Conservation (phyloP, 805 yeast genomes). For the Zygosaccharomyces rouxii region DNA sequence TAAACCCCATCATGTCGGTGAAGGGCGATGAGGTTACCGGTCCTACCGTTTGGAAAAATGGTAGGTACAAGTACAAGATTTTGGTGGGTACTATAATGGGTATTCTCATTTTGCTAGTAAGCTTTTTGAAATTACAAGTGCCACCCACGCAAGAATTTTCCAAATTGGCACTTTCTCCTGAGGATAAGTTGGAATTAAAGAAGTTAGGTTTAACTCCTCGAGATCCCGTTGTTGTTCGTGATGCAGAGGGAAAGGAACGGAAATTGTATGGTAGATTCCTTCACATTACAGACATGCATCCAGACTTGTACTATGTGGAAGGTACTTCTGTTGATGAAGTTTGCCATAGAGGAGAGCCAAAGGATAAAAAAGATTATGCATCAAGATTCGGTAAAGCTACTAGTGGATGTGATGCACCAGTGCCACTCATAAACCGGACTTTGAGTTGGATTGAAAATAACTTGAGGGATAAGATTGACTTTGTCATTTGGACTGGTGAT, state of each 20-base stretch:
- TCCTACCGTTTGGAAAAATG: background rate
- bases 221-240: constrained; percentile 34
- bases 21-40: constrained; percentile 2
- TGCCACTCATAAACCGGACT: constrained; percentile 55
- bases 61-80: background rate
- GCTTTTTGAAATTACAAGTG: background rate
- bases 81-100: background rate
- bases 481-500: constrained; percentile 89
- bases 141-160: background rate
- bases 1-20: background rate
- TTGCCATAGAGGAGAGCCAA: constrained; percentile 49
- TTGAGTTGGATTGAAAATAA: constrained; percentile 62
- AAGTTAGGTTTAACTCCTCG: constrained; percentile 41
- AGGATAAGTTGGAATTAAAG: constrained; percentile 23
- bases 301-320: constrained; percentile 60
- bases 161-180: constrained; percentile 17
- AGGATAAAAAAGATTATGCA: constrained; percentile 42
- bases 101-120: background rate
- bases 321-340: constrained; percentile 46
- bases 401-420: constrained; percentile 74
- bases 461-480: constrained; percentile 71
- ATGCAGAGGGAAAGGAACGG: constrained; percentile 16
- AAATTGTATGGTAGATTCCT: constrained; percentile 67
- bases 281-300: constrained; percentile 86
- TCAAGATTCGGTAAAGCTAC: constrained; percentile 71